Percentiles rank a stretch among this genome's conserved stretches.
phyloP scores from a whole-genome alignment of 1,139 yeast genomes.

The Saccharomycopsis phalli region DNA sequence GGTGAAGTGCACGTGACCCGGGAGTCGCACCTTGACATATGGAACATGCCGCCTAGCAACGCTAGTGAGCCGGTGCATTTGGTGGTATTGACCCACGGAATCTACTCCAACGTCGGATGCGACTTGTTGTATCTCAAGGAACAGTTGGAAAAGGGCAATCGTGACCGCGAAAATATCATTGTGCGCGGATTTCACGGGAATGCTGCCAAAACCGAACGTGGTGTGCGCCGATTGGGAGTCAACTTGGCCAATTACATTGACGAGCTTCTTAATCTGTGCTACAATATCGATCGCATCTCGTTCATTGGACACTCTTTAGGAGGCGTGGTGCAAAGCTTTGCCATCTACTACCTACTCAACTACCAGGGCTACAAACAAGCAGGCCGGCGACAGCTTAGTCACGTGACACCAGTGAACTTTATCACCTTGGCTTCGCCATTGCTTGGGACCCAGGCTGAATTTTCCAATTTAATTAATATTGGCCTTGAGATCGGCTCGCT shows the following conservation, averaged over 20 bases:
- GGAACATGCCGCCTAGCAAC: constrained; percentile 54
- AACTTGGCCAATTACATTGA: constrained; percentile 72
- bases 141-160: constrained; percentile 48
- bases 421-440: constrained; percentile 82
- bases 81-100: constrained; percentile 80
- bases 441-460: constrained; percentile 74
- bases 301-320: constrained; percentile 92
- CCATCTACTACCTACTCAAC: constrained; percentile 54
- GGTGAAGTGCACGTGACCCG: constrained; percentile 33
- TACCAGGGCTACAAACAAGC: constrained; percentile 17
- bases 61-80: constrained; percentile 51
- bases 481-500: constrained; percentile 84
- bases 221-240: constrained; percentile 77
- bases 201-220: constrained; percentile 84
- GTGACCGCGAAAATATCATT: constrained; percentile 50
- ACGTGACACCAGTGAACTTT: constrained; percentile 69
- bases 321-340: constrained; percentile 83
- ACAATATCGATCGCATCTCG: constrained; percentile 54
- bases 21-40: constrained; percentile 59
- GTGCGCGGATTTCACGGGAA: constrained; percentile 81
- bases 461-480: constrained; percentile 77
- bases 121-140: constrained; percentile 87
- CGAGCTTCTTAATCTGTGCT: constrained; percentile 36
- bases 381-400: constrained; percentile 42
- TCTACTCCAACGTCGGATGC: constrained; percentile 82